A percentile compares a stretch with the other conserved stretches of the same genome.
Evolutionary conservation across 2,329 filamentous ascomycete genomes (phyloP).

Genomic region (Neopestalotiopsis sp.): DNA sequence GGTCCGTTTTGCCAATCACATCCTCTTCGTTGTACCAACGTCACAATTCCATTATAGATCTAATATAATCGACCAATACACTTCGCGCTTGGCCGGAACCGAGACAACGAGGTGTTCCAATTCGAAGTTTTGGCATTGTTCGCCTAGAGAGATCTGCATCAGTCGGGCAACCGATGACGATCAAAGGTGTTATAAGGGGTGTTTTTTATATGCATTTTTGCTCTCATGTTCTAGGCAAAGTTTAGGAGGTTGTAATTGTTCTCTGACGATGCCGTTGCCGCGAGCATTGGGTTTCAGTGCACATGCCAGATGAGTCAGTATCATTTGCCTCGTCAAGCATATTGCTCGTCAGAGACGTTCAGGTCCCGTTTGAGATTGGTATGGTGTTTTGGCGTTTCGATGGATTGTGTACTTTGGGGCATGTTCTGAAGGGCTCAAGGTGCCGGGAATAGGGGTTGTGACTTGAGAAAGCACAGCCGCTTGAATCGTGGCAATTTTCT

Average conservation of each 20-base stretch:
- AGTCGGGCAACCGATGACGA: conserved; percentile 18
- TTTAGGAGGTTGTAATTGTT: not conserved
- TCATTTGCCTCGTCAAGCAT: not conserved
- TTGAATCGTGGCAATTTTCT: too few species aligned
- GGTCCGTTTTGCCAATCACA: not conserved
- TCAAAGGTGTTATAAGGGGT: not conserved
- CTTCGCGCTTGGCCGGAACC: not conserved
- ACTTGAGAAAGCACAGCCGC: too few species aligned
- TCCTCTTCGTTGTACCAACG: conserved; percentile 17
- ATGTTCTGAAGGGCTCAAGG: too few species aligned
- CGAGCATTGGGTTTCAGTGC: not conserved
- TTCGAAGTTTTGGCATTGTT: conserved; percentile 7
- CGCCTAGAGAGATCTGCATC: conserved; percentile 13
- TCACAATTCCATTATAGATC: conserved; percentile 9
- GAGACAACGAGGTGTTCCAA: not conserved
- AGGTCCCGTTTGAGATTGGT: not conserved
- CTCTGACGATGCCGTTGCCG: not conserved
- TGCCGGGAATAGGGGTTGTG: too few species aligned
- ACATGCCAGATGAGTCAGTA: too few species aligned
- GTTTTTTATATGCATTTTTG: conserved; percentile 8
- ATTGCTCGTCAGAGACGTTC: not conserved
- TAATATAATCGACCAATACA: conserved; percentile 5
- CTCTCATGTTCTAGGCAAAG: not conserved
- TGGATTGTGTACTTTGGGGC: not conserved
- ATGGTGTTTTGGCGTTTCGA: not conserved